These are phyloP conservation scores for Isabelozyma pseudorhagii DNA, from an alignment of 805 yeast species.

Conservation along the genomic window DNA sequence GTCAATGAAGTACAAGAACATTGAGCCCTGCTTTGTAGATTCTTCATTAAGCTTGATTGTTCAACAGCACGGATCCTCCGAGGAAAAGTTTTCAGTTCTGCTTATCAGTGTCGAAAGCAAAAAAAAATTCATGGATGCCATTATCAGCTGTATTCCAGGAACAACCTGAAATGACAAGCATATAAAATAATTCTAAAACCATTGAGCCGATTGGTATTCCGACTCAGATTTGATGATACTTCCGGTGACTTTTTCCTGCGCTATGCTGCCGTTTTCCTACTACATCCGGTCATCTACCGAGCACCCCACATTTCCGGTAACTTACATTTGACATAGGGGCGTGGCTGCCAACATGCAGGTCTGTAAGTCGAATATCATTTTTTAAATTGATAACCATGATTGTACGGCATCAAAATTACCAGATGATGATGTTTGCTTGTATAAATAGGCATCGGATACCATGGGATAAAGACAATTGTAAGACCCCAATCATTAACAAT, in stretches of 20 bases:
- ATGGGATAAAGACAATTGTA: background rate
- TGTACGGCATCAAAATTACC: background rate
- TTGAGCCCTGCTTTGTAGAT: constrained; percentile 47
- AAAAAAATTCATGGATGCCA: background rate
- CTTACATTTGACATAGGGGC: background rate
- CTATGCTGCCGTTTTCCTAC: background rate
- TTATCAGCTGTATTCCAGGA: background rate
- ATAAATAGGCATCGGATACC: background rate
- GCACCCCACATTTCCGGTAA: background rate
- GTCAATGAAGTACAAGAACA: constrained; percentile 47
- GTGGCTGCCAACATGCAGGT: background rate
- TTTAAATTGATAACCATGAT: background rate
- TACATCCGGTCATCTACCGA: background rate
- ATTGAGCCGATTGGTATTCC: background rate
- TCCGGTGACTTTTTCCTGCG: background rate
- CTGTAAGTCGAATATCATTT: background rate
- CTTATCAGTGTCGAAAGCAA: background rate
- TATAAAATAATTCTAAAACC: background rate
- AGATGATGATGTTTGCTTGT: background rate
- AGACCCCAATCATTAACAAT: background rate
- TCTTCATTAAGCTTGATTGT: background rate
- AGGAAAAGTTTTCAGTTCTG: background rate
- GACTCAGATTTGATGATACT: background rate
- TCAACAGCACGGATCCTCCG: background rate
- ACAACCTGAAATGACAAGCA: background rate